phyloP scores from a whole-genome alignment of 1,284 basidiomycete species.

The Rugosomyces carneus region DNA sequence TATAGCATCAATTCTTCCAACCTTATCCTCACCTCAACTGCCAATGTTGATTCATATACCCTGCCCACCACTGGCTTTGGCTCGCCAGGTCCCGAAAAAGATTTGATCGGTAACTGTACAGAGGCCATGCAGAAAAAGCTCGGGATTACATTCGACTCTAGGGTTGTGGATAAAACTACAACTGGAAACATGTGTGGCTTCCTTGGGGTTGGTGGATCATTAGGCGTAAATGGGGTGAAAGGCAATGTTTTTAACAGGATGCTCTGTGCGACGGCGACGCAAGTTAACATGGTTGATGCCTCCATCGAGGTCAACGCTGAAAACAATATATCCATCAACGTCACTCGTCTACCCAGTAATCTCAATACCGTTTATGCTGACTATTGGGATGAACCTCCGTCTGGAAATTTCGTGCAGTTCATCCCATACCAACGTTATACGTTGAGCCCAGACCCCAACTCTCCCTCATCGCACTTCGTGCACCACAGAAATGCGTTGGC shows the following conservation, averaged over 20 bases:
- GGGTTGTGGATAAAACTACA: neutral
- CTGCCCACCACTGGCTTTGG: neutral
- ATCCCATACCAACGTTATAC: slow-evolving; percentile 14
- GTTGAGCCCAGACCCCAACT: slow-evolving; percentile 13
- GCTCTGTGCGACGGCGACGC: slow-evolving; percentile 17
- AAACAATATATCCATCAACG: slow-evolving; percentile 3
- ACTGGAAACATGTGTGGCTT: slow-evolving; percentile 8
- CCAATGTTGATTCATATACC: slow-evolving; percentile 1
- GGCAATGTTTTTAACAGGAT: slow-evolving; percentile 9
- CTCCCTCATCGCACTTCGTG: slow-evolving; percentile 13
- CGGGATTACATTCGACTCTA: neutral
- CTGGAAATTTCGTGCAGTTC: neutral
- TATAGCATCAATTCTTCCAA: slow-evolving; percentile 1
- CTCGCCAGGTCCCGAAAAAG: neutral
- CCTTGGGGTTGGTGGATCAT: slow-evolving; percentile 15
- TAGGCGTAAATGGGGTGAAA: slow-evolving; percentile 3
- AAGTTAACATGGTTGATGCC: slow-evolving; percentile 18
- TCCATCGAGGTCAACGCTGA: slow-evolving; percentile 7
- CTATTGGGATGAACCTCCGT: slow-evolving; percentile 3
- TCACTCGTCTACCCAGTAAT: slow-evolving; percentile 13
- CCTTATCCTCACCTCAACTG: neutral
- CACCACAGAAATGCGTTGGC: neutral
- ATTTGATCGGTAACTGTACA: slow-evolving; percentile 9
- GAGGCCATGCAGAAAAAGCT: slow-evolving; percentile 5
- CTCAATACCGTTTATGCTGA: slow-evolving; percentile 11